Evolutionary conservation across 371 early-diverging fungal species (phyloP).

Genomic region (Lichtheimia ramosa): DNA sequence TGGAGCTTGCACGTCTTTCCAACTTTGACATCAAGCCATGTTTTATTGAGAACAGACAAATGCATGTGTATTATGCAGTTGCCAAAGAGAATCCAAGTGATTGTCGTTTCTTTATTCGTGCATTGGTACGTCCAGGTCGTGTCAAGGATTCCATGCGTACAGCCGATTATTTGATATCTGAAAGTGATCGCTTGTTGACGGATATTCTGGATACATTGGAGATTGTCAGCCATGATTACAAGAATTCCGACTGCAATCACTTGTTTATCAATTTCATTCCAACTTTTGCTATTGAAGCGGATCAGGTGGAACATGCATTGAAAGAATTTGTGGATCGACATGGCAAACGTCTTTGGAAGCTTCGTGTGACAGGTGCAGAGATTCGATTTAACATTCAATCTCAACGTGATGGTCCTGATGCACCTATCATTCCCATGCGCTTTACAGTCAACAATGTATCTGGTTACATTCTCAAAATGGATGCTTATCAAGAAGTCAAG

Average conservation of each 20-base stretch:
- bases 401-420: conserved; percentile 43
- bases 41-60: conserved; percentile 88
- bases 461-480: conserved; percentile 89
- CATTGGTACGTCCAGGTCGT: conserved; percentile 90
- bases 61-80: conserved; percentile 94
- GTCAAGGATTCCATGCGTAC: conserved; percentile 79
- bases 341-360: conserved; percentile 92
- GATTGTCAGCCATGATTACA: conserved; percentile 82
- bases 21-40: conserved; percentile 96
- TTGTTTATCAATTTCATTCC: conserved; percentile 97
- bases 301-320: conserved; percentile 82
- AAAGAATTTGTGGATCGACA: conserved; percentile 92
- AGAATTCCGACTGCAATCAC: conserved; percentile 97
- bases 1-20: conserved; percentile 89
- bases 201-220: conserved; percentile 95
- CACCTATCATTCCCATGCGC: conserved; percentile 82
- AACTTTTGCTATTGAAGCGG: conserved; percentile 85
- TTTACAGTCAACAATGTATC: conserved; percentile 90
- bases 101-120: conserved; percentile 95
- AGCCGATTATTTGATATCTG: conserved; percentile 91
- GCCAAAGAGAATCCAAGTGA: conserved; percentile 94
- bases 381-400: conserved; percentile 89
- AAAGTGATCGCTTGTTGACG: conserved; percentile 87
- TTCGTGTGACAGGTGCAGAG: conserved; percentile 93
- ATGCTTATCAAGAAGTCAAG: conserved; percentile 88